Evolutionary conservation across 345 rosid genomes (phyloP), one percentile per base, ranked within the genome.

Genomic region (Populus ilicifolia): DNA sequence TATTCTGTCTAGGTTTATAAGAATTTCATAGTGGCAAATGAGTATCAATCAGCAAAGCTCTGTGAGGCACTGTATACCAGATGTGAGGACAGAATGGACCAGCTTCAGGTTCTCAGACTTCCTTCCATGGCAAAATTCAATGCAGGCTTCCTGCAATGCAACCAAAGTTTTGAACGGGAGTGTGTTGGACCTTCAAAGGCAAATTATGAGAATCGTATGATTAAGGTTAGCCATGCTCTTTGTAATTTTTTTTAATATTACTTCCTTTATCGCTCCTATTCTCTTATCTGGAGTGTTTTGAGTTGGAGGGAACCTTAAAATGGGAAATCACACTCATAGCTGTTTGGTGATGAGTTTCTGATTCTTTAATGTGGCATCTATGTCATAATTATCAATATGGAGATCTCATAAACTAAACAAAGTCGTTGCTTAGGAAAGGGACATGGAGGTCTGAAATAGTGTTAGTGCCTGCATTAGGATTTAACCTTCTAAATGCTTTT

Each of bases 41-140:
- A 94, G 72, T 92, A 86, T 82, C 92, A 75, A 59, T 96, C 99
- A 23, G 87, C 99, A 54, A 96, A 90, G 85, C 92, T 92, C 54
- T 96, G 99, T 7, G 99, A 96, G 86, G 73, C 87, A 10, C 80
- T 91, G 54, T 96, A 90, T 81, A 86, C 92, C 56, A 89, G 52
- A 78, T 96, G 99, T 56, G 99, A 96, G 85, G 99, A 94, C 83
- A 89, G 81, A 81, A 94, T 96, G 99, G 99, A 96, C 88, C 97
- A 89, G 77, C 95, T 96, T 88, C 99, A 96, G 81, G 86, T 90
- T 83, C 99, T 96, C 74, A 89, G 93, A 75, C 98, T 94, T 83
- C 99, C 99, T 82, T 92, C 99, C 62, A 94, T 96, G 98, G 97
- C 99, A 74, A 96, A 96, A 85, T 96, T 96, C 83, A 92, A 92